Base-by-base conservation (phyloP, 2,329 filamentous ascomycete genomes). In the Chaetomiaceae sp. region DNA sequence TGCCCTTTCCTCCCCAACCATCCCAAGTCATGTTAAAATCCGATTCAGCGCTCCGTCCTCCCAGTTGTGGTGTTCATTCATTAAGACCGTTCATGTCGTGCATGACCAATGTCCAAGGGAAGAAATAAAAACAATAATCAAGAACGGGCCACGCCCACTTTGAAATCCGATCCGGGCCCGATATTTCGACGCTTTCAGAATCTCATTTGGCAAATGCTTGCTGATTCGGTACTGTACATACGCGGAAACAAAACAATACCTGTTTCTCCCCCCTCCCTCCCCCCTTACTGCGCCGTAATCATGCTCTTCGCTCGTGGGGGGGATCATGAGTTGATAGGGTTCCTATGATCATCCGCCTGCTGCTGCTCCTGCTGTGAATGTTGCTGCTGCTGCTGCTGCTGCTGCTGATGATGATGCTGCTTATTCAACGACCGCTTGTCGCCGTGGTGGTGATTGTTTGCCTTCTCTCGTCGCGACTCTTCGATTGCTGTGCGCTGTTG, bases 401-500 rank as follows among this genome's bases (percentile, higher is more conserved):
- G 16, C 23, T 58, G 51, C 6, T 54, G 53, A 37, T 56, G 56
- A 8, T 64, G 57, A 47, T 62, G 61, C 51, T 69, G 67, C 51
- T 67, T 67, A 50, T 69, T 65, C n/a, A 54, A 56, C 47, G 56
- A 57, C 46, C 62, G 61, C 55, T 64, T 64, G 37, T 67, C 65
- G 57, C 60, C 58, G 50, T 69, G 65, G 54, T 69, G 65, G 51
- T 69, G 65, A 48, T 81, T 77, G 53, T 71, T 70, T 16, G 75
- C 79, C 73, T 95, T 95, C 66, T 96, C 90, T 62, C 92, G 89
- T 57, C 91, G 87, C 51, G 89, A 89, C 70, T 96, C 90, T 65
- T 96, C 91, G 59, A 96, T 90, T 18, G 89, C 89, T 27, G 86
- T 88, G 61, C 90, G 84, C 73, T 96, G 91, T 62, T 90, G 87